Evolutionary conservation across 495 filamentous ascomycete species (phyloP), one percentile per base, ranked within the genome.

Genomic region (Lichina pygmaea): DNA sequence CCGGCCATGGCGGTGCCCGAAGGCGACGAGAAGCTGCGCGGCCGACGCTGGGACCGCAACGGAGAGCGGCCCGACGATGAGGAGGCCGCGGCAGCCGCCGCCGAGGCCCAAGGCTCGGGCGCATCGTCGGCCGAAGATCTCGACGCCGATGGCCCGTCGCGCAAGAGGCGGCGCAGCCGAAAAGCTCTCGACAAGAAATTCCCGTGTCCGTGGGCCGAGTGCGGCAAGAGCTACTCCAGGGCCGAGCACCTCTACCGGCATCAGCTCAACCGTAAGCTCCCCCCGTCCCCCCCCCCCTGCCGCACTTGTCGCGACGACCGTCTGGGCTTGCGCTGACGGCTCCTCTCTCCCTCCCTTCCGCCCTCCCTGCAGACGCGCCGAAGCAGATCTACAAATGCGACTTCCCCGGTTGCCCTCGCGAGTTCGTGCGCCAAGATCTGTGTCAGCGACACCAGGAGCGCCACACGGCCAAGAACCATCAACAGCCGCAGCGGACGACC

Each of bases 361-460:
- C 43, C n/a, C 48, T 24, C 44, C 52, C 13, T 48, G 39, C 53
- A 81, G 76, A 82, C 55, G 63, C 71, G 31, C 86, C 86, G 7
- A 95, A 97, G 60, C 81, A 91, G 54, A 93, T 95, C 34, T 97
- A 91, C 57, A 75, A 72, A 57, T 97, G 89, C 66, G 81, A 93
- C 57, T 93, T 84, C 54, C 84, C 81, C 34, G 83, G 85, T 50
- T 97, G 89, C 58, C 69, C 75, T 48, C 79, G 86, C 41, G 75
- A 75, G 44, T 97, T 97, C 61, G 89, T 95, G 48, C 73, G 89
- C 52, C 84, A 93, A 52, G 89, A 97, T 55, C 69, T 97, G 42
- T 92, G 91, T 53, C 73, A 85, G 51, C 76, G 89, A 30, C 89
- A 97, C 65, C 77, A 80, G 55, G 89, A 94, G 56, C 75, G 89